Evolutionary conservation across 768 basidiomycete genomes (phyloP), one percentile per base, ranked within the genome.

Genomic region (Guyanaporus albipodus): DNA sequence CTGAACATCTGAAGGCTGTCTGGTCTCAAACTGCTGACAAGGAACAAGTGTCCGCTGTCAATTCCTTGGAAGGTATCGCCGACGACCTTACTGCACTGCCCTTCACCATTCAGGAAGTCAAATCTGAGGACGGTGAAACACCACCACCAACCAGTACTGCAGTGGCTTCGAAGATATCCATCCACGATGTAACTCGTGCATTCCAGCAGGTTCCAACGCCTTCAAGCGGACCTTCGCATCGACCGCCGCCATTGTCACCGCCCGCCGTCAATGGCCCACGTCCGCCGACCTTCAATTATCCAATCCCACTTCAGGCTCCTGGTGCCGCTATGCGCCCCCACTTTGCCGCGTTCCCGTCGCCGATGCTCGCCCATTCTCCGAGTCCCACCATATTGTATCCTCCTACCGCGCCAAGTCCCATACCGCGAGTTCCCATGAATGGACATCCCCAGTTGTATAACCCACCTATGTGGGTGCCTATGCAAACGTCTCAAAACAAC

Each of bases 131-230:
- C 55, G 89, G 87, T 17, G 83, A 82, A 62, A 87, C 86, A 2
- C 85, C 87, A 2, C 87, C 87, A 12, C 81, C 85, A 19, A 70
- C 76, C 5, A 71, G 79, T 18, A 68, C 76, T 22, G 72, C 78
- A 19, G 57, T 64, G 12, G 77, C 86, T 21, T 83, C 83, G 15
- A 80, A 86, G 32, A 87, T 90, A 80, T 88, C 87, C 4, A 67
- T 85, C 31, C 82, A 84, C 46, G 90, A 92, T 45, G 87, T 91
- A 27, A 89, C 85, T 11, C 80, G 86, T 48, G 87, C 89, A 18
- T 92, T 92, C 69, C 90, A 92, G 60, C 84, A 84, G 66, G 90
- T 91, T 22, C 89, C 89, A 4, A 69, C 79, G 6, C 73, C 86
- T 3, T 74, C 76, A 12, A 76, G 62, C 38, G 66, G 74, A 36